Base-by-base conservation (phyloP, 2,329 filamentous ascomycete species). In the Ceratocystis destructans region DNA sequence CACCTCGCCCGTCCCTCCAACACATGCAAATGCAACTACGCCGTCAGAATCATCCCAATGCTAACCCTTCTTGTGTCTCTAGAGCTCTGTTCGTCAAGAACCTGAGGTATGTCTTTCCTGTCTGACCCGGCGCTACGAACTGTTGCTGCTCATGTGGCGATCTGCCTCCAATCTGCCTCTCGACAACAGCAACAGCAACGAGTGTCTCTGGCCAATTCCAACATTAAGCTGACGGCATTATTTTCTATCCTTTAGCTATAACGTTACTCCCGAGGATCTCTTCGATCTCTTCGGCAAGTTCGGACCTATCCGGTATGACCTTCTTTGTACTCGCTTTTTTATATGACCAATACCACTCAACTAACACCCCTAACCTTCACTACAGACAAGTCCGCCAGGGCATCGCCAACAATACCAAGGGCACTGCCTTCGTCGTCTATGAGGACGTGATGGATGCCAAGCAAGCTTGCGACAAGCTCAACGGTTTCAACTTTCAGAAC, bases 61-160 rank as follows among this genome's bases (percentile, higher is more conserved):
- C 66, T 68, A 68, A 68, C 57, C 10, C 28, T 66, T 61, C 4
- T 65, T 15, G 25, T 61, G 67, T 20, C 48, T 12, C 70, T 67
- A 96, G 93, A 87, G 93, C 94, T 87, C 89, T 99, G 82, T 97
- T 97, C 85, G 93, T 97, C 75, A 97, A 97, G 90, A 97, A 99
- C 85, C 85, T 97, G 82, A 96, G 89, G 90, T 95, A 78, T 72
- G 81, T 79, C 67, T 68, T 65, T 64, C 46, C 20, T 37, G 37
- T 41, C 37, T 41, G 37, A 15, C 37, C 10, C 1, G 37, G 10
- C 10, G 37, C 4, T 10, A 17, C 50, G n/a, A 37, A 31, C 37
- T 44, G 53, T 44, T 5, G 33, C 15, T 20, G 33, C 45, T 37
- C 37, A 25, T 50, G 20, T 22, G 20, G 25, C 62, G 12, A 25